Evolutionary conservation across 371 early-diverging fungal species (phyloP).

Genomic region (Smittium culicis): DNA sequence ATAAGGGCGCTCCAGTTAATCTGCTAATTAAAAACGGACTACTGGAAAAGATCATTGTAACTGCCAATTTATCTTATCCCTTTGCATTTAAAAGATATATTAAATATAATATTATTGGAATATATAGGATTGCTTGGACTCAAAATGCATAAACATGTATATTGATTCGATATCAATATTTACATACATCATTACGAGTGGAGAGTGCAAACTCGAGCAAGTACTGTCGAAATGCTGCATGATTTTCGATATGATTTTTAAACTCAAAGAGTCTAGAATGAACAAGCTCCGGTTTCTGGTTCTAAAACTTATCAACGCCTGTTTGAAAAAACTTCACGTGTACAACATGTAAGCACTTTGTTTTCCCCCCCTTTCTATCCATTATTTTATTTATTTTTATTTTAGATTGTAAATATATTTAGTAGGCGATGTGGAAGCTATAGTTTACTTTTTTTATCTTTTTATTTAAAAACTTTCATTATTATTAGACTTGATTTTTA

Average conservation of each 20-base stretch:
- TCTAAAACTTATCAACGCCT: not conserved
- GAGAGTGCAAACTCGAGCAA: not conserved
- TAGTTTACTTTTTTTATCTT: not conserved
- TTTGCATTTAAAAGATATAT: not conserved
- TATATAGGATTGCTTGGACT: not conserved
- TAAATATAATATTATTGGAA: too few species aligned
- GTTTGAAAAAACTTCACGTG: not conserved
- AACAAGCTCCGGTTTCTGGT: not conserved
- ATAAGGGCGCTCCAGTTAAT: not conserved
- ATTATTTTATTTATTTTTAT: not conserved
- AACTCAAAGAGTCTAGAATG: not conserved
- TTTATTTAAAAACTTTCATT: not conserved
- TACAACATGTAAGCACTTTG: not conserved
- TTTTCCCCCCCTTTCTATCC: not conserved
- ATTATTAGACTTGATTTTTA: too few species aligned
- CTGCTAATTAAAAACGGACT: not conserved
- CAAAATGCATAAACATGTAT: not conserved
- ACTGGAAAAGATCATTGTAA: not conserved
- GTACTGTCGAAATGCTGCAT: not conserved
- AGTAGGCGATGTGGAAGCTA: too few species aligned
- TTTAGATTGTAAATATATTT: too few species aligned
- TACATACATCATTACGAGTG: not conserved
- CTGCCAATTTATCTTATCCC: not conserved
- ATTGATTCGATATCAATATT: not conserved
- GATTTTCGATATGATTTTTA: not conserved